Conservation (phyloP, 2,329 filamentous ascomycete species). For the Magnaporthiopsis rhizophila region DNA sequence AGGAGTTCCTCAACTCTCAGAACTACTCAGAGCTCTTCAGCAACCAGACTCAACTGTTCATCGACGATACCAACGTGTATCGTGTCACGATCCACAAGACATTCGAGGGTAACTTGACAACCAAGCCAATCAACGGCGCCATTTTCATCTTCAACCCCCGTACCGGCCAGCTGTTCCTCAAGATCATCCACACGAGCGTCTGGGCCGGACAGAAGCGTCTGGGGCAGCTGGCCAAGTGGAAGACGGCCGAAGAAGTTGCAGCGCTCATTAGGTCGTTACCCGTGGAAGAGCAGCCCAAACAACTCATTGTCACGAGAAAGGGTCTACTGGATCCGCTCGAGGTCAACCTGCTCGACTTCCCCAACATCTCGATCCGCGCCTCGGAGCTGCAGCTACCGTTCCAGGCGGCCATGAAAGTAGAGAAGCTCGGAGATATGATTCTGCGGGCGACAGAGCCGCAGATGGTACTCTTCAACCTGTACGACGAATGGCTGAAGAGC, state of each 20-base stretch:
- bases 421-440: slow-evolving; percentile 99
- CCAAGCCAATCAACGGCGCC: slow-evolving; percentile 97
- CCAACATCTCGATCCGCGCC: slow-evolving; percentile 96
- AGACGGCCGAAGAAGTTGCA: slow-evolving; percentile 98
- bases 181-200: slow-evolving; percentile 98
- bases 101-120: slow-evolving; percentile 97
- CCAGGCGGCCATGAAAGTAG: slow-evolving; percentile 99
- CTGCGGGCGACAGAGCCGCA: slow-evolving; percentile 96
- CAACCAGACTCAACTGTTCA: slow-evolving; percentile 97
- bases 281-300: slow-evolving; percentile 97
- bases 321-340: slow-evolving; percentile 94
- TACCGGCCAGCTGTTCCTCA: slow-evolving; percentile 93
- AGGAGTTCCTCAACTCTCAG: slow-evolving; percentile 98
- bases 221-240: slow-evolving; percentile 97
- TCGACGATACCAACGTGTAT: slow-evolving; percentile 98
- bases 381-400: slow-evolving; percentile 96
- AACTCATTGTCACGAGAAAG: slow-evolving; percentile 96
- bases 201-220: slow-evolving; percentile 99
- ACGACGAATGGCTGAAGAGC: slow-evolving; percentile 97
- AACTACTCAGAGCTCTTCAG: slow-evolving; percentile 99
- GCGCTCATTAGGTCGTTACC: slow-evolving; percentile 91
- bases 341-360: slow-evolving; percentile 95
- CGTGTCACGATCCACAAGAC: slow-evolving; percentile 99
- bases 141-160: slow-evolving; percentile 99
- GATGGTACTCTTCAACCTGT: slow-evolving; percentile 98